Evolutionary conservation across 129 eudicot genomes (phyloP), one percentile per base, ranked within the genome.

Genomic region (Centella asiatica): DNA sequence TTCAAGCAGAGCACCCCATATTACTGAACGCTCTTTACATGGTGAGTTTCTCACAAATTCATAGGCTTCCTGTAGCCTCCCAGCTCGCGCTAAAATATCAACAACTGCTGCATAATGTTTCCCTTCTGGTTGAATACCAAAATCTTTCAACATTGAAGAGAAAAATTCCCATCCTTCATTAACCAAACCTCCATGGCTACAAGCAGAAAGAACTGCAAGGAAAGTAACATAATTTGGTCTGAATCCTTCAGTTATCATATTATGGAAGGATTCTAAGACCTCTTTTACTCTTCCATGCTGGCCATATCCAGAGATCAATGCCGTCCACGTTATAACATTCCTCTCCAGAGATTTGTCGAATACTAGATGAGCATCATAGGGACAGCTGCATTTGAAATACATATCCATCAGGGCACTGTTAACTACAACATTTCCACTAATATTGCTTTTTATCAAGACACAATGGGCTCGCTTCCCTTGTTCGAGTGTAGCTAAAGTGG

Each of bases 1-100:
- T 65, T 85, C 95, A 67, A 90, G 80, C 66, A 90, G 84, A 46
- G 98, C 76, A 42, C 95, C 98, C 98, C 98, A 90, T 51, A 90
- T 71, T 24, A 81, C 90, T 4, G 98, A 82, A 57, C 82, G 87
- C 1, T 80, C 80, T 69, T 80, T 79, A 69, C 72, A 84, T 4
- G 95, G 94, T 55, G 90, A 78, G 49, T 36, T 77, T 71, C 32
- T 75, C 28, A 84, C 76, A 66, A 90, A 87, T 18, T 74, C 69
- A 13, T 73, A 84, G 70, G 98, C 98, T 74, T 90, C 98, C 24
- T 81, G 57, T 65, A 90, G 58, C 67, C 87, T 90, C 63, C 98
- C 98, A 17, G 94, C 79, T 34, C 98, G 87, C 19, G 95, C 98
- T 64, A 90, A 77, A 47, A 87, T 76, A 69, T 90, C 98, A 68